Percentiles rank a stretch among this genome's conserved stretches.
These are phyloP conservation scores for Hypsizygus ulmarius DNA, from an alignment of 1,284 basidiomycete species.

Conservation along the genomic window DNA sequence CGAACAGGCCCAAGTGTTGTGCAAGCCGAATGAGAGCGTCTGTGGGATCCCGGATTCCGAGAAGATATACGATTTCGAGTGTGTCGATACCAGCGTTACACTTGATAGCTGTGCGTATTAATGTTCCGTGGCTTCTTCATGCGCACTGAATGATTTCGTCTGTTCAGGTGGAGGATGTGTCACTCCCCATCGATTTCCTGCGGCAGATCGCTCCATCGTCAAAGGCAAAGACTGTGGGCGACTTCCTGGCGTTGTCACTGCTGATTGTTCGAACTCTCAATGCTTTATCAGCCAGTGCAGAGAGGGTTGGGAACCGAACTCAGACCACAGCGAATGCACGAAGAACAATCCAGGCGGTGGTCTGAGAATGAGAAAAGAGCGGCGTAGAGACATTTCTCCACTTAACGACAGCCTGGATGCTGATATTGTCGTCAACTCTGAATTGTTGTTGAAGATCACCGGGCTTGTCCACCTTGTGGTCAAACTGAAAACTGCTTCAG, in stretches of 20 bases:
- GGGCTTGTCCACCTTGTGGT: constrained; percentile 11
- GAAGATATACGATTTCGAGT: constrained; percentile 40
- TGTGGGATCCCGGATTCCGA: constrained; percentile 41
- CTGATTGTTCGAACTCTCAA: constrained; percentile 22
- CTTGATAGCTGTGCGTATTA: constrained; percentile 48
- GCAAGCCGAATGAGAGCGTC: constrained; percentile 33
- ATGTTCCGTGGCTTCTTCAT: constrained; percentile 1
- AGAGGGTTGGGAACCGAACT: constrained; percentile 25
- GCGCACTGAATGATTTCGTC: background rate
- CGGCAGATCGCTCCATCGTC: constrained; percentile 10
- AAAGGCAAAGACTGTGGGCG: constrained; percentile 27
- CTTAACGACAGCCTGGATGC: constrained; percentile 8
- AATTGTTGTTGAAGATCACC: constrained; percentile 7
- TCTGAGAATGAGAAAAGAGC: constrained; percentile 19
- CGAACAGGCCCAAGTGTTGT: constrained; percentile 26
- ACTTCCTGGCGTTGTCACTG: constrained; percentile 23
- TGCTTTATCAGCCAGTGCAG: constrained; percentile 29
- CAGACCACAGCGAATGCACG: constrained; percentile 20
- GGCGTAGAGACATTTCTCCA: constrained; percentile 9
- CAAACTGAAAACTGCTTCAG: constrained; percentile 8
- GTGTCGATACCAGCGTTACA: constrained; percentile 40
- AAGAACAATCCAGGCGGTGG: constrained; percentile 2
- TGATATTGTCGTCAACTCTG: constrained; percentile 14
- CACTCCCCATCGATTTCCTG: constrained; percentile 27
- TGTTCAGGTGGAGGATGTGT: constrained; percentile 32